These are phyloP conservation scores for Diaporthe sp. DNA, from an alignment of 2,329 filamentous ascomycete species.

Conservation along the genomic window DNA sequence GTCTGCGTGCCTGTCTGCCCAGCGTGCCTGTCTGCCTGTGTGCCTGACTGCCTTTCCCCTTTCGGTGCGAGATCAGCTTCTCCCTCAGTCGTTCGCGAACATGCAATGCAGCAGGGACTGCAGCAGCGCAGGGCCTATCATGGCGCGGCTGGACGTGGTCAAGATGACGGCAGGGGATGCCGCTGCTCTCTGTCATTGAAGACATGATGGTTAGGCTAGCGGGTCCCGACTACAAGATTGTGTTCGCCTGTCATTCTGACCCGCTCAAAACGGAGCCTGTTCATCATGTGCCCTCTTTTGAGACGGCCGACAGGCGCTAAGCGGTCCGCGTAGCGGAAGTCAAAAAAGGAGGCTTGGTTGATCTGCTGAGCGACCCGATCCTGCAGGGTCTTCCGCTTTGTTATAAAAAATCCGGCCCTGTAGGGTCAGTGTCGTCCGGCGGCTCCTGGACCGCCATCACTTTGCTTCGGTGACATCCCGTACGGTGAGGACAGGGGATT, in stretches of 20 bases:
- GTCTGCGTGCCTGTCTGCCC: slow-evolving; percentile 7
- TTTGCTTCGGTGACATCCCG: slow-evolving; percentile 36
- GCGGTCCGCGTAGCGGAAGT: slow-evolving; percentile 38
- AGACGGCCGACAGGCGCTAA: slow-evolving; percentile 41
- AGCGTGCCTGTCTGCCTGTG: slow-evolving; percentile 10
- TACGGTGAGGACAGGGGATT: slow-evolving; percentile 31
- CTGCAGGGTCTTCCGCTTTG: slow-evolving; percentile 38
- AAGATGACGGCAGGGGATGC: slow-evolving; percentile 35
- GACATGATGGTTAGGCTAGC: slow-evolving; percentile 34
- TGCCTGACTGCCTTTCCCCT: slow-evolving; percentile 17
- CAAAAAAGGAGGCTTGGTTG: slow-evolving; percentile 39
- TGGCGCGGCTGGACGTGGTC: slow-evolving; percentile 23
- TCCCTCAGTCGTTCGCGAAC: slow-evolving; percentile 11
- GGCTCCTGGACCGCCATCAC: slow-evolving; percentile 1
- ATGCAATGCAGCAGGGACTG: slow-evolving; percentile 24
- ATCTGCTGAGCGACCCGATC: slow-evolving; percentile 40
- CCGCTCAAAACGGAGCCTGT: slow-evolving; percentile 38
- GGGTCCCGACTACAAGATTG: slow-evolving; percentile 37
- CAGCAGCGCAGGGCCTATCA: slow-evolving; percentile 13
- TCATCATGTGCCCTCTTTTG: slow-evolving; percentile 41
- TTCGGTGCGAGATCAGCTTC: slow-evolving; percentile 8
- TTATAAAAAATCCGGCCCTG: slow-evolving; percentile 22
- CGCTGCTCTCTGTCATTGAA: slow-evolving; percentile 30
- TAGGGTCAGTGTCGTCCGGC: slow-evolving; percentile 42
- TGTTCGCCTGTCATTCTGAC: slow-evolving; percentile 39